These are phyloP conservation scores for Ceratocystis alfenasii DNA, from an alignment of 2,329 filamentous ascomycete genomes.

Conservation along the genomic window DNA sequence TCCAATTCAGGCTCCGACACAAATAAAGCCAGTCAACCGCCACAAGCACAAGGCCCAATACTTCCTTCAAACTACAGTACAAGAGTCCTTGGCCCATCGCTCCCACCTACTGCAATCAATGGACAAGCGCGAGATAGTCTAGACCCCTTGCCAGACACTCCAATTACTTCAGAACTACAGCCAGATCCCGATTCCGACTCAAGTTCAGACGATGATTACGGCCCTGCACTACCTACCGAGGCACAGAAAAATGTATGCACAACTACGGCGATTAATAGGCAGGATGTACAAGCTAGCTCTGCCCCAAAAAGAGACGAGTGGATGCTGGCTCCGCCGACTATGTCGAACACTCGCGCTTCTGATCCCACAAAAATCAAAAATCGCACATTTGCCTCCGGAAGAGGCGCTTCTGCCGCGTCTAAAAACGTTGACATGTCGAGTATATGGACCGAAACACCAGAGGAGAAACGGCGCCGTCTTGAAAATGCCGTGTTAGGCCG, in stretches of 20 bases:
- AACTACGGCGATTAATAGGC: constrained; percentile 30
- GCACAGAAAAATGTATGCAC: constrained; percentile 40
- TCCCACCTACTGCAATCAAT: constrained; percentile 29
- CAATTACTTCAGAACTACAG: background rate
- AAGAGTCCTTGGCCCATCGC: constrained; percentile 24
- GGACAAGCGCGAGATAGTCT: constrained; percentile 28
- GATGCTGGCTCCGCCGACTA: constrained; percentile 62
- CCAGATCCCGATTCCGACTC: constrained; percentile 26
- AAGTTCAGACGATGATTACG: constrained; percentile 43
- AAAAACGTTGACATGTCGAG: constrained; percentile 40
- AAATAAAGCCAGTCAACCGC: constrained; percentile 26
- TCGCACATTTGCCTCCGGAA: constrained; percentile 66
- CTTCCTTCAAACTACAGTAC: constrained; percentile 24
- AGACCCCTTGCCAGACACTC: background rate
- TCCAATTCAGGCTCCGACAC: constrained; percentile 30
- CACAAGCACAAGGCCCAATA: constrained; percentile 25
- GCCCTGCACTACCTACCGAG: constrained; percentile 45
- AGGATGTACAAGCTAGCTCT: constrained; percentile 24
- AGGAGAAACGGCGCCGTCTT: constrained; percentile 70
- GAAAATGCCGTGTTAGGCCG: constrained; percentile 75
- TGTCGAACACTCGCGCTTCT: constrained; percentile 44
- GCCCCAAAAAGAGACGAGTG: constrained; percentile 61
- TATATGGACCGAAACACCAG: constrained; percentile 85
- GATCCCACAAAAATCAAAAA: constrained; percentile 76
- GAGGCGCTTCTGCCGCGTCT: constrained; percentile 27